Conservation (phyloP, 345 rosid genomes). For the thale cress (Arabidopsis thaliana) region TAIR10.1 NC_003071.7:12905501-12906000, state of each 20-base stretch:
- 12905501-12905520: neutral
- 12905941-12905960: conserved; percentile 57
- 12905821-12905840: conserved; percentile 52
- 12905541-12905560: conserved; percentile 38
- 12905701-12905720: conserved; percentile 85
- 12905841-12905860: neutral
- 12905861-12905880: conserved; percentile 11
- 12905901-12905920: neutral
- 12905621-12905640: conserved; percentile 88
- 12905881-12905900: neutral
- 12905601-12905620: conserved; percentile 89
- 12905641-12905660: conserved; percentile 85
- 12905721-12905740: conserved; percentile 84
- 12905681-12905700: conserved; percentile 94
- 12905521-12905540: neutral
- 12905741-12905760: conserved; percentile 81
- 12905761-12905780: conserved; percentile 89
- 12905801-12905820: conserved; percentile 64
- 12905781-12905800: conserved; percentile 74
- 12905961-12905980: conserved; percentile 57
- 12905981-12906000: conserved; percentile 57
- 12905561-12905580: conserved; percentile 89
- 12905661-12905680: conserved; percentile 94
- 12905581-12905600: conserved; percentile 88
- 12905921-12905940: neutral